Base-by-base conservation (phyloP, 2,329 filamentous ascomycete genomes). In the Sporothrix variecibatus region DNA sequence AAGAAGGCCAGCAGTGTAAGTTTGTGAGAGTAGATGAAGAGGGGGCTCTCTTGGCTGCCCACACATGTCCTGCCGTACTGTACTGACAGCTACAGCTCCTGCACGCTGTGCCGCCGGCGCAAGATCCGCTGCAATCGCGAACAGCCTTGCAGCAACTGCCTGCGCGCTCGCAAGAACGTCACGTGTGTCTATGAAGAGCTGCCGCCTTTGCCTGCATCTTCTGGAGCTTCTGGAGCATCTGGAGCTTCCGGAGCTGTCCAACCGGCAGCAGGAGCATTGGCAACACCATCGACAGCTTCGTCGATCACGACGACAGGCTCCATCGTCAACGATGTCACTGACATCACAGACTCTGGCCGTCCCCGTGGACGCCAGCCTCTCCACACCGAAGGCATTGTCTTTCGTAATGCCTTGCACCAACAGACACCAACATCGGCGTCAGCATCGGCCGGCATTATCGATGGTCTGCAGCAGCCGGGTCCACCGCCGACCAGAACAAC, bases 121-220 rank as follows among this genome's bases (percentile, higher is more conserved):
- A 86, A 86, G 75, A 81, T 85, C 12, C 80, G 81, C 20, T 86
- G 84, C 73, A 81, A 85, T 73, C 79, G 82, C 23, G 79, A 82
- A 31, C 75, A 75, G 1, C 84, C 84, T 0, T 86, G 84, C 74
- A 81, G 78, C 73, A 85, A 85, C 72, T 86, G 84, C 65, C 71
- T 81, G 6, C 80, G 81, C 0, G 81, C 83, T 3, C 73, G 75
- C 62, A 73, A 72, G 26, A 46, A 60, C 11, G 74, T 71, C 15
- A 38, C 20, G 7, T 76, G 76, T 28, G 68, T 72, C 17, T 77
- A 77, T 31, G 76, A 71, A 11, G 62, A 72, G 11, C n/a, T 70
- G 62, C 43, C 72, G 5, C 58, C 62, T 28, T 43, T 46, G 62
- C n/a, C 62, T 11, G 58, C 31, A 12, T 20, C 34, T 4, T 34